Evolutionary conservation across 2,329 filamentous ascomycete species (phyloP).

Genomic region (Scedosporium boydii): DNA sequence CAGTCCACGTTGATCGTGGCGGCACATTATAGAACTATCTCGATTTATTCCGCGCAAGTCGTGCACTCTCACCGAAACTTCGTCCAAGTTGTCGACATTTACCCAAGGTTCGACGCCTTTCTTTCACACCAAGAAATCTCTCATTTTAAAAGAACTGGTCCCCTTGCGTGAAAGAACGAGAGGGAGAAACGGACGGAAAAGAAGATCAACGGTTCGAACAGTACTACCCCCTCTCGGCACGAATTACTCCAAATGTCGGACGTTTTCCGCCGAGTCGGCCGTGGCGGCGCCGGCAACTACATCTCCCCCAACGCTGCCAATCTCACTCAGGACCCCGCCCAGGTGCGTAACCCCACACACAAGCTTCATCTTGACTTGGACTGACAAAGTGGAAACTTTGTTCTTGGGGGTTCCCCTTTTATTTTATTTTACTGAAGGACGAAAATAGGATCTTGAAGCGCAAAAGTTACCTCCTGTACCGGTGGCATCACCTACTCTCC

Average conservation of each 20-base stretch:
- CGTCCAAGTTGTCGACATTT: not conserved
- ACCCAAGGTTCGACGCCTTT: not conserved
- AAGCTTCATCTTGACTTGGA: conserved; percentile 16
- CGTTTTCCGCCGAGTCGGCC: conserved; percentile 42
- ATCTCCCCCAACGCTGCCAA: conserved; percentile 16
- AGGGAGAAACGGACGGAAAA: too few species aligned
- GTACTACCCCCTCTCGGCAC: not conserved
- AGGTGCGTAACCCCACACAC: conserved; percentile 7
- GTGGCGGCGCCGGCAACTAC: conserved; percentile 57
- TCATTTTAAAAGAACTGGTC: too few species aligned
- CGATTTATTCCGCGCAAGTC: not conserved
- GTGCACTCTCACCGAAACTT: not conserved
- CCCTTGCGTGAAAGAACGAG: not conserved
- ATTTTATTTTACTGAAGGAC: not conserved
- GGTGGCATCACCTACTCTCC: conserved; percentile 16
- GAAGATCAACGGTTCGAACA: too few species aligned
- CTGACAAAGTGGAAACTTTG: conserved; percentile 22
- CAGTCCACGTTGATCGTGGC: not conserved
- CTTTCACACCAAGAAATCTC: not conserved
- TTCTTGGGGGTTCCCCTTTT: not conserved
- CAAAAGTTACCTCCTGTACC: conserved; percentile 12
- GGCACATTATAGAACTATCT: not conserved
- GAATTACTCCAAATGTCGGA: conserved; percentile 19
- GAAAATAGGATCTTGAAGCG: not conserved
- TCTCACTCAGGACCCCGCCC: conserved; percentile 3